Percentiles rank a stretch among this genome's conserved stretches.
These are phyloP conservation scores for Cardiospermum halicacabum DNA, from an alignment of 345 rosid genomes.

Conservation along the genomic window DNA sequence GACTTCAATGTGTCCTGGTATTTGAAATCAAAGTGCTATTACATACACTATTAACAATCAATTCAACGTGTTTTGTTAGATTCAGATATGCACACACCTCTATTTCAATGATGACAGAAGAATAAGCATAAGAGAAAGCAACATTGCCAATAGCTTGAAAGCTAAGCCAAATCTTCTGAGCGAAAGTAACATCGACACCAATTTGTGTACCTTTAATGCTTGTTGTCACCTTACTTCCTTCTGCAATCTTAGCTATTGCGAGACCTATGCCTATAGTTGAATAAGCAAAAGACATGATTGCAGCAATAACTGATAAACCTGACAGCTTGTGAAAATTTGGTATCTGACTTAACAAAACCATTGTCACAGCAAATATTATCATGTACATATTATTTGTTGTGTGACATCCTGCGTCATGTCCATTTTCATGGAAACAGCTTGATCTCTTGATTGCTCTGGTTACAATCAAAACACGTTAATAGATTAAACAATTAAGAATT, in stretches of 20 bases:
- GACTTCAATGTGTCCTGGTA: constrained; percentile 56
- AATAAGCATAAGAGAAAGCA: constrained; percentile 73
- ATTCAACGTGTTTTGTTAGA: background rate
- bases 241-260: constrained; percentile 50
- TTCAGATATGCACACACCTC: constrained; percentile 44
- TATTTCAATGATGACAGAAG: constrained; percentile 72
- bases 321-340: constrained; percentile 81
- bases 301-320: constrained; percentile 75
- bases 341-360: constrained; percentile 75
- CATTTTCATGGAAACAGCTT: constrained; percentile 66
- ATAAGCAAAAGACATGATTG: constrained; percentile 81
- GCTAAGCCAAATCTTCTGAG: constrained; percentile 67
- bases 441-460: constrained; percentile 74
- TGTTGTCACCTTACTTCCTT: constrained; percentile 42
- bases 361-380: constrained; percentile 51
- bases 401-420: constrained; percentile 48
- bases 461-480: background rate
- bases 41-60: background rate
- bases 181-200: constrained; percentile 59
- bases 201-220: constrained; percentile 48
- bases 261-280: constrained; percentile 69
- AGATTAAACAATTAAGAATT: background rate
- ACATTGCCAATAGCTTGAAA: constrained; percentile 74
- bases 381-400: constrained; percentile 54
- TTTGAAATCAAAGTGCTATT: constrained; percentile 13